Base-by-base conservation (phyloP, 179 eudicot genomes). In the Beta lomatogona region DNA sequence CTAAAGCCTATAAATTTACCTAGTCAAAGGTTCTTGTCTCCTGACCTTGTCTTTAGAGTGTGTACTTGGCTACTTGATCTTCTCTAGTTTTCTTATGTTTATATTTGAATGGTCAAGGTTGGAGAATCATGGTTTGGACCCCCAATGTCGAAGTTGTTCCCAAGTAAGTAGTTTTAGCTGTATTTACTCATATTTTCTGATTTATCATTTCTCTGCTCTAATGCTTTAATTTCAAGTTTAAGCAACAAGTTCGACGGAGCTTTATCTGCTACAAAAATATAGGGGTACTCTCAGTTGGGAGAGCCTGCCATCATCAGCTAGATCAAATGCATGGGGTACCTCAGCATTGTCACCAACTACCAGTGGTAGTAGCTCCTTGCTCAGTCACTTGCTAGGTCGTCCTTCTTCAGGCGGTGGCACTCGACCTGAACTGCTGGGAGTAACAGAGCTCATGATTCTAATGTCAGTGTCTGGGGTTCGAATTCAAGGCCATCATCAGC, bases 211-310 rank as follows among this genome's bases (percentile, higher is more conserved):
- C 12, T 69, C 59, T 57, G 11, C 71, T 41, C 63, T 52, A 28
- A 81, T 22, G 3, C 50, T 53, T 10, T 19, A 4, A 52, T 53
- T 73, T 78, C 14, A 9, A 22, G 57, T 45, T 75, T 50, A 66
- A 68, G 72, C 16, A 79, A 77, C 61, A 45, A 73, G 61, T 50
- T 52, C 69, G 52, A 78, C 66, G 46, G 57, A 44, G 74, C 59
- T 64, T 74, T 55, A 13, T 76, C 46, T 75, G 77, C 22, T 60
- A 69, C 67, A 45, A 46, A 46, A 73, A 80, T 82, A n/a, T 81
- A 96, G 99, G 94, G 98, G 98, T 58, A 94, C 96, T 74, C 91
- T 92, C 77, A 87, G 97, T 83, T 96, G 98, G 99, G 98, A 97
- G 60, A 93, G 88, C 83, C 93, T 93, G 48, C 83, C 98, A 74